Percentiles rank a stretch among this genome's conserved stretches.
Evolutionary conservation across 108 stramenopile species (phyloP).

Genomic region (Cylindrotheca fusiformis): DNA sequence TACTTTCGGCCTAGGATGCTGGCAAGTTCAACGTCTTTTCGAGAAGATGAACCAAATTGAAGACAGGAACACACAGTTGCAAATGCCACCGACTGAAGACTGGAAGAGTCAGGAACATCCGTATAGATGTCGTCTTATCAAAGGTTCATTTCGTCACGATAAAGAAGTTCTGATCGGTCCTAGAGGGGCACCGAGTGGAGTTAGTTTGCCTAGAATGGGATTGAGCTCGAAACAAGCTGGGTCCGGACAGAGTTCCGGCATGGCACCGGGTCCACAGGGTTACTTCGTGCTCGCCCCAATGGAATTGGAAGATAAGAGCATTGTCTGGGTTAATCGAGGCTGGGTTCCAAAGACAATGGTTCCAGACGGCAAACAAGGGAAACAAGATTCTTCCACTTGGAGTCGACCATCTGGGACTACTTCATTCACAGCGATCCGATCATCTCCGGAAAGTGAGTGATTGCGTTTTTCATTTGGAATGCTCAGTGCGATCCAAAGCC

Average conservation of each 20-base stretch:
- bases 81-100: slow-evolving; percentile 37
- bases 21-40: slow-evolving; percentile 81
- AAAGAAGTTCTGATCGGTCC: slow-evolving; percentile 79
- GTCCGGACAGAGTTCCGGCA: slow-evolving; percentile 47
- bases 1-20: slow-evolving; percentile 79
- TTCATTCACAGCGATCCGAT: slow-evolving; percentile 38
- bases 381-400: slow-evolving; percentile 24
- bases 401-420: slow-evolving; percentile 50
- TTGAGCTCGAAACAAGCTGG: slow-evolving; percentile 19
- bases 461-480: background rate
- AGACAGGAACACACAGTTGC: slow-evolving; percentile 55
- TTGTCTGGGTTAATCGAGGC: slow-evolving; percentile 84
- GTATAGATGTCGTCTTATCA: slow-evolving; percentile 48
- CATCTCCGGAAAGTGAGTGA: slow-evolving; percentile 51
- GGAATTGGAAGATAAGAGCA: slow-evolving; percentile 28
- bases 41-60: slow-evolving; percentile 61
- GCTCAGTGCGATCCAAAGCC: background rate
- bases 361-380: slow-evolving; percentile 15
- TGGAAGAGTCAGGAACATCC: slow-evolving; percentile 13
- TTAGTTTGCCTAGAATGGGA: slow-evolving; percentile 26
- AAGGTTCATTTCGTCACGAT: slow-evolving; percentile 54
- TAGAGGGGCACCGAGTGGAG: slow-evolving; percentile 76
- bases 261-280: slow-evolving; percentile 68
- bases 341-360: slow-evolving; percentile 75
- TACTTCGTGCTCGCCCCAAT: slow-evolving; percentile 78